Percentiles rank a stretch among this genome's conserved stretches.
phyloP scores from a whole-genome alignment of 768 basidiomycete genomes.

The Tephrocybe sp. region DNA sequence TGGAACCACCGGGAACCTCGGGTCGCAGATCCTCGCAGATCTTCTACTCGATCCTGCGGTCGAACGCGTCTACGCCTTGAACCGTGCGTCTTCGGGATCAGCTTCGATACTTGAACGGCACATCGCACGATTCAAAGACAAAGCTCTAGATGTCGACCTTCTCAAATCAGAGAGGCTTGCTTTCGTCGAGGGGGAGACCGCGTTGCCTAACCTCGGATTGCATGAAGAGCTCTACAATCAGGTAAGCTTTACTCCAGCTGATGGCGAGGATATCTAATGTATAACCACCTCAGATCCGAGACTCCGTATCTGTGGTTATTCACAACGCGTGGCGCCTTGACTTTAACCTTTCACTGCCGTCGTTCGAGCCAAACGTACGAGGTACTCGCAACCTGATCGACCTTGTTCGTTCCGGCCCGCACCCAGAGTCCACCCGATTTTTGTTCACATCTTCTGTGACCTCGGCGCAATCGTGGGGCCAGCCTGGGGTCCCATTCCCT shows the following conservation, averaged over 20 bases:
- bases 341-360: conserved; percentile 47
- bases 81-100: conserved; percentile 14
- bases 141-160: conserved; percentile 26
- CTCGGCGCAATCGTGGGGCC: conserved; percentile 30
- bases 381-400: conserved; percentile 49
- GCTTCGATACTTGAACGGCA: conserved; percentile 17
- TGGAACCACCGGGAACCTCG: conserved; percentile 22
- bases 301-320: conserved; percentile 34
- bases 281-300: conserved; percentile 24
- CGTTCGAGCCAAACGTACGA: conserved; percentile 49
- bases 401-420: conserved; percentile 29
- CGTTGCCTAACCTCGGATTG: conserved; percentile 29
- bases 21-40: conserved; percentile 16
- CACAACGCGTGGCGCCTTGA: conserved; percentile 45
- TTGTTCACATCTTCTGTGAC: conserved; percentile 43
- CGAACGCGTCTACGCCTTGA: conserved; percentile 17
- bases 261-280: not conserved
- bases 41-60: conserved; percentile 15
- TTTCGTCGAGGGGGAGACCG: conserved; percentile 32
- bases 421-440: conserved; percentile 27
- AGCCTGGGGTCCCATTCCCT: conserved; percentile 28
- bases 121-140: conserved; percentile 21
- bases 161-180: conserved; percentile 31
- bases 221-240: conserved; percentile 17
- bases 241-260: conserved; percentile 15